Conservation (phyloP, 768 basidiomycete genomes). For the Chlorophyllum brunneum region DNA sequence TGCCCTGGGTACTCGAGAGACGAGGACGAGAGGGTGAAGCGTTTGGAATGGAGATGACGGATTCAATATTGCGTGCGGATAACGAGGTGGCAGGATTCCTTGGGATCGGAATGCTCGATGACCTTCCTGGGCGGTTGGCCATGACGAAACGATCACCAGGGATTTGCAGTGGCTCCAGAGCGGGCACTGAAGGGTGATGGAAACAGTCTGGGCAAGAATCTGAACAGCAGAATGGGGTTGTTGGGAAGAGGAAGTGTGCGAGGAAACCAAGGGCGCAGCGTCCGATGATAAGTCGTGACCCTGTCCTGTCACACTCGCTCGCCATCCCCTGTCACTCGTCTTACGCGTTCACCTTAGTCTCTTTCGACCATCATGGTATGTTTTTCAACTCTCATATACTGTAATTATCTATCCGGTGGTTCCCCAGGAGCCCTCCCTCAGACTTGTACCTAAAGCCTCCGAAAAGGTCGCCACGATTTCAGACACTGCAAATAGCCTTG, state of each 20-base stretch:
- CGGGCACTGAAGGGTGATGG: no score
- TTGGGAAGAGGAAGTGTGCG: neutral
- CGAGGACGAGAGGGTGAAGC: constrained; percentile 38
- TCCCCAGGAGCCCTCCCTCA: constrained; percentile 46
- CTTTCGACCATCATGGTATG: constrained; percentile 27
- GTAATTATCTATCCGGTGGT: neutral
- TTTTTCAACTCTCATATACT: neutral
- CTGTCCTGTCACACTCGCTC: constrained; percentile 11
- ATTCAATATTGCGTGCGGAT: constrained; percentile 59
- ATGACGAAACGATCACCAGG: constrained; percentile 20
- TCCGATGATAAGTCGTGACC: constrained; percentile 9
- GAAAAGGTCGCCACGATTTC: constrained; percentile 61
- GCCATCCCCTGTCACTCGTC: constrained; percentile 13
- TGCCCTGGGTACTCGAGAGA: constrained; percentile 27
- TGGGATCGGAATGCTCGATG: constrained; percentile 68
- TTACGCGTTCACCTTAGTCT: constrained; percentile 22
- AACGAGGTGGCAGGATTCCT: constrained; percentile 40
- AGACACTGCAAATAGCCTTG: constrained; percentile 69
- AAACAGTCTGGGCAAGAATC: no score
- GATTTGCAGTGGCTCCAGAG: no score
- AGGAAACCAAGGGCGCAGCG: neutral
- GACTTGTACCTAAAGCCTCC: constrained; percentile 55
- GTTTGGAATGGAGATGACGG: constrained; percentile 61
- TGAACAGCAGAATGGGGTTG: neutral
- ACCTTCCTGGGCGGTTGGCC: constrained; percentile 48